A percentile compares a stretch with the other conserved stretches of the same genome.
These are phyloP conservation scores for Trichoderma brevicompactum DNA, from an alignment of 2,329 filamentous ascomycete genomes.

Conservation along the genomic window DNA sequence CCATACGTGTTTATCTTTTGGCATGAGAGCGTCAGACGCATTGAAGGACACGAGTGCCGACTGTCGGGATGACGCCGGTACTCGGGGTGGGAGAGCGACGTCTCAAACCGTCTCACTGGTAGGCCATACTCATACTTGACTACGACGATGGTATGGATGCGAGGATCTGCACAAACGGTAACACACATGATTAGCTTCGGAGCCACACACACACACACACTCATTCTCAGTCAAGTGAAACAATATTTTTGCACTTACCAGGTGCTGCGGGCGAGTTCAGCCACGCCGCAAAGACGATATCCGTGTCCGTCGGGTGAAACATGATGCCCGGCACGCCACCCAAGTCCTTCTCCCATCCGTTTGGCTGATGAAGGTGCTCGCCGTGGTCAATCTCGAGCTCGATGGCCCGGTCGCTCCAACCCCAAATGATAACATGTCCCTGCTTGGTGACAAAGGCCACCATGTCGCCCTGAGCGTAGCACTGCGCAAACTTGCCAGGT, in stretches of 20 bases:
- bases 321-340: slow-evolving; percentile 33
- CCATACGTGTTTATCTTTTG: slow-evolving; percentile 27
- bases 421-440: slow-evolving; percentile 34
- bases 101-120: slow-evolving; percentile 22
- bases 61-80: slow-evolving; percentile 27
- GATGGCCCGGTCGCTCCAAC: slow-evolving; percentile 31
- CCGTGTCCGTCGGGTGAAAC: slow-evolving; percentile 32
- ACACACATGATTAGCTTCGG: not conserved
- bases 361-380: slow-evolving; percentile 14
- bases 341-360: slow-evolving; percentile 9
- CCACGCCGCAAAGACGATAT: slow-evolving; percentile 33
- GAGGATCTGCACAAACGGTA: slow-evolving; percentile 9
- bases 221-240: not conserved
- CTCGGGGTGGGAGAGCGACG: slow-evolving; percentile 15
- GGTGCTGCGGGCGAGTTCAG: slow-evolving; percentile 18
- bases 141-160: slow-evolving; percentile 20
- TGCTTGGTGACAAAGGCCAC: slow-evolving; percentile 34
- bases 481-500: slow-evolving; percentile 30
- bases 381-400: slow-evolving; percentile 32
- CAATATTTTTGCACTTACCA: slow-evolving; percentile 11
- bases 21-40: slow-evolving; percentile 25
- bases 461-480: slow-evolving; percentile 32
- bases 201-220: not conserved
- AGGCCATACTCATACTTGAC: slow-evolving; percentile 26
- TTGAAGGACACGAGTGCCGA: slow-evolving; percentile 25